These are phyloP conservation scores for Plasmodium gallinaceum DNA, from an alignment of 169 alveolate genomes.

Conservation along the genomic window DNA sequence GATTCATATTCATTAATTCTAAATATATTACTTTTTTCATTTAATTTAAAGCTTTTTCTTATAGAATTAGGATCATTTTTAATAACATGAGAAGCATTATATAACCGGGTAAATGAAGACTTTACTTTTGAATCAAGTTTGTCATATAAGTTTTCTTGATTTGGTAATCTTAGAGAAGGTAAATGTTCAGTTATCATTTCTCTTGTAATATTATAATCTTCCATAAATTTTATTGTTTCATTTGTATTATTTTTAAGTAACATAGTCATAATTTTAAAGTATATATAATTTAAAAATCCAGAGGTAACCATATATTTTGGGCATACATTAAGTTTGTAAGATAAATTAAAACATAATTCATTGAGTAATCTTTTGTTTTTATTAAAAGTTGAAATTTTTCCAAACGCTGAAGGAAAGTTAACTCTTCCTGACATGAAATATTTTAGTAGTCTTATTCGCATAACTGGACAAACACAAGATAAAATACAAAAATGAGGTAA, in stretches of 20 bases:
- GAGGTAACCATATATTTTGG: constrained; percentile 63
- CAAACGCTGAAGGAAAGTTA: constrained; percentile 95
- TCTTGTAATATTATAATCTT: constrained; percentile 77
- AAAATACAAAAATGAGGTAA: constrained; percentile 89
- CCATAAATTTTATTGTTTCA: constrained; percentile 78
- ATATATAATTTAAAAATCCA: constrained; percentile 61
- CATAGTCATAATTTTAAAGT: constrained; percentile 78
- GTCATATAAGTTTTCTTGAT: constrained; percentile 83
- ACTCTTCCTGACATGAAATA: constrained; percentile 81
- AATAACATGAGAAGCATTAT: constrained; percentile 72
- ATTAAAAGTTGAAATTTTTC: constrained; percentile 92
- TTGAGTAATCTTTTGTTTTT: constrained; percentile 92
- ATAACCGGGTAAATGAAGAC: constrained; percentile 79
- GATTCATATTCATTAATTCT: constrained; percentile 48
- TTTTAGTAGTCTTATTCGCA: constrained; percentile 77
- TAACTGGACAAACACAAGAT: constrained; percentile 89
- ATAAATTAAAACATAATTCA: constrained; percentile 81
- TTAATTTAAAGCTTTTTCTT: constrained; percentile 28
- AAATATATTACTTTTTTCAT: constrained; percentile 42
- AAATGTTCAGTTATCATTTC: constrained; percentile 83
- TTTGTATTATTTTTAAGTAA: constrained; percentile 73
- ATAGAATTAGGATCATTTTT: constrained; percentile 53
- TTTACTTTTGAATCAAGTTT: constrained; percentile 80
- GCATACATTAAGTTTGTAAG: constrained; percentile 55
- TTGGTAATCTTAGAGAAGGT: constrained; percentile 78